Base-by-base conservation (phyloP, 1,284 basidiomycete genomes). In the Ceratobasidium papillatum region DNA sequence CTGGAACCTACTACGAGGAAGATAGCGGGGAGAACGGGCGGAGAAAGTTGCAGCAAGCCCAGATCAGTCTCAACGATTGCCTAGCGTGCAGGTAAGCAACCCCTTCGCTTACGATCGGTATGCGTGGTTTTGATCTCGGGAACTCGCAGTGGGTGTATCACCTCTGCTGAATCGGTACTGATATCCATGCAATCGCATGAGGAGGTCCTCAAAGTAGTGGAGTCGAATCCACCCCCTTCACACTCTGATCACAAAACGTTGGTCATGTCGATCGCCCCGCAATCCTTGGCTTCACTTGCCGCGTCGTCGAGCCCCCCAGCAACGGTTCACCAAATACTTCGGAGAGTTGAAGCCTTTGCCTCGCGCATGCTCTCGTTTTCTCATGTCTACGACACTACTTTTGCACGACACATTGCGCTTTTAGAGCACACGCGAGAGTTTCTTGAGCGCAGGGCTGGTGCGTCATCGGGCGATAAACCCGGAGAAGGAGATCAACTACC, bases 171-270 rank as follows among this genome's bases (percentile, higher is more conserved):
- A 85, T 97, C 94, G 14, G 92, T 99, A 45, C 88, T 99, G 75
- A 98, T 99, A 81, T 96, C 95, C n/a, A 88, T 98, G 76, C 98
- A 99, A 83, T 97, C 94, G 17, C 96, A 98, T 80, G 89, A 90
- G 30, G 96, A 99, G 82, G 94, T 99, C 1, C 87, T 96, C 54
- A 87, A 87, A 65, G 92, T 94, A 78, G 86, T 98, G 30, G 82
- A 86, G 52, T 81, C 84, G 30, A 93, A 94, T 78, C 82, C 86
- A 0, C 80, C 83, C 45, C 77, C 80, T 65, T 78, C 81, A 74
- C 80, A 82, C 52, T 80, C 81, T 52, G 80, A 79, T 65, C 84
- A 88, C 79, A 89, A 87, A 76, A 82, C 89, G 0, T 90, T 94
- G 4, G 89, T 97, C 27, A 83, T 96, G 1, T 96, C 95, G 22